A percentile compares a stretch with the other conserved stretches of the same genome.
phyloP scores from a whole-genome alignment of 2,329 filamentous ascomycete species.

The Domatiomyces catenatus region DNA sequence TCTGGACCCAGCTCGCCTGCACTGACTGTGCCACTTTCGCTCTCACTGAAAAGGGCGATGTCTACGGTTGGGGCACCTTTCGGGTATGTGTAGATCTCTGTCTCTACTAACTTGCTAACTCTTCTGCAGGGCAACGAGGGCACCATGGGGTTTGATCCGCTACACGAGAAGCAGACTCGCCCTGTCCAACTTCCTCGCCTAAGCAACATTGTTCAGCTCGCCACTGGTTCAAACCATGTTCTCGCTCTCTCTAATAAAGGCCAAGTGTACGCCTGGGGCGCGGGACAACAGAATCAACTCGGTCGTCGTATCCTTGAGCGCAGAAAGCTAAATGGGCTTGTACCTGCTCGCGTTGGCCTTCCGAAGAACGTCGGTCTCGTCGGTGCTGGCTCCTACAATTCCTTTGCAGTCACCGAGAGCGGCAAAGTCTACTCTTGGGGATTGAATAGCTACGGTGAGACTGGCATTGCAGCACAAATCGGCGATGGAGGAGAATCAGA shows the following conservation, averaged over 20 bases:
- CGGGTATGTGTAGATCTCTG: constrained; percentile 33
- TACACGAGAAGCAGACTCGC: constrained; percentile 26
- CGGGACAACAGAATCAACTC: constrained; percentile 55
- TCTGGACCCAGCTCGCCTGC: constrained; percentile 53
- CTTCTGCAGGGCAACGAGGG: constrained; percentile 38
- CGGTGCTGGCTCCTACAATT: constrained; percentile 63
- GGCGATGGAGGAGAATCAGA: constrained; percentile 49
- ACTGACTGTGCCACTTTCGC: constrained; percentile 63
- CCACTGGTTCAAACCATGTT: constrained; percentile 55
- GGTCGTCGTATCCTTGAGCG: constrained; percentile 48
- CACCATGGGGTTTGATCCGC: constrained; percentile 38
- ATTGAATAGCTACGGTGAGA: constrained; percentile 74
- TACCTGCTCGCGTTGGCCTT: constrained; percentile 38
- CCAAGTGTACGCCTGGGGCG: constrained; percentile 55
- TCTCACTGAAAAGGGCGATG: constrained; percentile 56
- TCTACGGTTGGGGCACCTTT: constrained; percentile 79
- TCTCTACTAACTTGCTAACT: constrained; percentile 1
- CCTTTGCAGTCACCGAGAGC: constrained; percentile 52
- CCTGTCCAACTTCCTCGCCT: constrained; percentile 36
- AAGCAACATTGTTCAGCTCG: constrained; percentile 49
- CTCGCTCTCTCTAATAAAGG: constrained; percentile 52
- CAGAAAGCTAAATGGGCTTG: constrained; percentile 33
- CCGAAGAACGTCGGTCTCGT: constrained; percentile 41
- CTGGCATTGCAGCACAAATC: constrained; percentile 37
- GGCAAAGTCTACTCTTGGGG: constrained; percentile 68